A percentile compares a stretch with the other conserved stretches of the same genome.
Conservation (phyloP, 495 filamentous ascomycete species). For the Xylaria flabelliformis region DNA sequence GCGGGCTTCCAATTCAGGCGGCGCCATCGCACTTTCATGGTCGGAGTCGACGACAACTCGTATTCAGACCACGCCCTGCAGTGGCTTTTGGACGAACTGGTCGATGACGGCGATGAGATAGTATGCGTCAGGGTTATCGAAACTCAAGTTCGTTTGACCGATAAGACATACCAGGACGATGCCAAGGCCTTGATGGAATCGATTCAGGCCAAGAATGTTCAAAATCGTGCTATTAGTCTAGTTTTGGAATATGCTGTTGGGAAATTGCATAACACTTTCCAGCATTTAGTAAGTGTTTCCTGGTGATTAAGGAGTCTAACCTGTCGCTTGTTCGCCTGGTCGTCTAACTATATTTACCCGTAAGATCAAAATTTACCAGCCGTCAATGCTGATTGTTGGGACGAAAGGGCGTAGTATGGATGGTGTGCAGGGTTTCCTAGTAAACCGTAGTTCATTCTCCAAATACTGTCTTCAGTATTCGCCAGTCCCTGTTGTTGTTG, state of each 20-base stretch:
- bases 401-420: constrained; percentile 86
- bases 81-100: constrained; percentile 92
- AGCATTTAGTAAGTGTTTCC: constrained; percentile 75
- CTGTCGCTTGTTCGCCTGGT: constrained; percentile 14
- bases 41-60: constrained; percentile 91
- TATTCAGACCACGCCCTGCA: constrained; percentile 95
- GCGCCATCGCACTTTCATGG: constrained; percentile 89
- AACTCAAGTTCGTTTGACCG: constrained; percentile 76
- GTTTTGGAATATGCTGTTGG: constrained; percentile 90
- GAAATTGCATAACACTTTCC: constrained; percentile 90
- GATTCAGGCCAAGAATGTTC: constrained; percentile 84
- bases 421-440: constrained; percentile 88
- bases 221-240: constrained; percentile 84
- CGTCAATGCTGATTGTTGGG: constrained; percentile 93
- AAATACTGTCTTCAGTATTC: constrained; percentile 97
- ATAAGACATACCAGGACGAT: constrained; percentile 81
- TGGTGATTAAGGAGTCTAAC: background rate
- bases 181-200: constrained; percentile 75
- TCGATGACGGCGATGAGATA: constrained; percentile 96
- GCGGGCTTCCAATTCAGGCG: constrained; percentile 85
- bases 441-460: constrained; percentile 81
- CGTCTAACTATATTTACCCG: background rate
- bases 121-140: constrained; percentile 92
- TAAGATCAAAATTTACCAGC: constrained; percentile 93
- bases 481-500: constrained; percentile 95